Conservation (phyloP, 2,329 filamentous ascomycete species). For the Hymenoscyphus fraxineus region DNA sequence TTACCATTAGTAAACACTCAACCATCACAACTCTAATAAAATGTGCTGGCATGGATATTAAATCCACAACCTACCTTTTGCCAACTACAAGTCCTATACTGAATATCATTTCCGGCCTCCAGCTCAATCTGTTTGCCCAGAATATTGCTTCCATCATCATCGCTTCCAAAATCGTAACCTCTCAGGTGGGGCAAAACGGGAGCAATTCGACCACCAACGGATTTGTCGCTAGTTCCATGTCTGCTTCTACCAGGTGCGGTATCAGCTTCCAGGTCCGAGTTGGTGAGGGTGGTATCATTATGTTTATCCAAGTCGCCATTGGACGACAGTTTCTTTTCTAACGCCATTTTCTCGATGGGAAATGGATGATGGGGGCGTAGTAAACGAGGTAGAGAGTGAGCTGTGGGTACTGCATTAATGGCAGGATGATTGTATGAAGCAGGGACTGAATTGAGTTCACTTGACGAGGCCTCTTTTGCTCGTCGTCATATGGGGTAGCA, state of each 20-base stretch:
- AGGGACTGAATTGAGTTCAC: conserved; percentile 2
- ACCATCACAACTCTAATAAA: not conserved
- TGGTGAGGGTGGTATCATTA: conserved; percentile 8
- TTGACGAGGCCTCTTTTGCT: conserved; percentile 16
- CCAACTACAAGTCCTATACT: conserved; percentile 93
- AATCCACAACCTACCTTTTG: conserved; percentile 58
- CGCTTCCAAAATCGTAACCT: conserved; percentile 25
- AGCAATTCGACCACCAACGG: conserved; percentile 27
- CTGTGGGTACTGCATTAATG: conserved; percentile 22
- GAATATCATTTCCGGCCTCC: conserved; percentile 74
- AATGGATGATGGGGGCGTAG: conserved; percentile 29
- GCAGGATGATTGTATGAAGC: not conserved
- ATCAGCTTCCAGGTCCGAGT: conserved; percentile 15
- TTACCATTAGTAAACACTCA: not conserved
- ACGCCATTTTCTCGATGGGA: conserved; percentile 34
- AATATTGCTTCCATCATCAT: conserved; percentile 30
- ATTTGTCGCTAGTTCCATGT: conserved; percentile 16
- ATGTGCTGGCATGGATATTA: not conserved
- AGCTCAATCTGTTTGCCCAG: conserved; percentile 66
- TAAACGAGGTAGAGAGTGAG: conserved; percentile 17
- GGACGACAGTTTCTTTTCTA: conserved; percentile 17
- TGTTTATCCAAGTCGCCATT: conserved; percentile 10
- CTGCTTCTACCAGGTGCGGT: conserved; percentile 4
- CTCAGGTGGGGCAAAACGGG: conserved; percentile 33
- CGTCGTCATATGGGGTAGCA: not conserved